Base-by-base conservation (phyloP, 2,329 filamentous ascomycete genomes). In the Botrytis deweyae region DNA sequence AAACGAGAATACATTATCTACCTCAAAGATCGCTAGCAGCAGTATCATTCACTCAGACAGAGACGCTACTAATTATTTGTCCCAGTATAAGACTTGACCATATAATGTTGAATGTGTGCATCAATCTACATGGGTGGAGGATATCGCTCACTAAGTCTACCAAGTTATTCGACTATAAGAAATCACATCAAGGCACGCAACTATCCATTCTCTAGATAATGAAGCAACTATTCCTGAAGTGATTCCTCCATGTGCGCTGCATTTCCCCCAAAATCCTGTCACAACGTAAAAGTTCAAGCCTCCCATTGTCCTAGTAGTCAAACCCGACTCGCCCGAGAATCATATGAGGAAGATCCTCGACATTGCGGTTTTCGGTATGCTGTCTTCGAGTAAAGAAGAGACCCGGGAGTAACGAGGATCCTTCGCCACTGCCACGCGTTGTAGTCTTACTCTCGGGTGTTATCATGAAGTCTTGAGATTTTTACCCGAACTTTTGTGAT, bases 251-350 rank as follows among this genome's bases (percentile, higher is more conserved):
- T 29, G 52, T 4, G 8, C 6, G 1, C 14, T 58, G n/a, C 3
- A 33, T 7, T 2, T 16, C 0, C 2, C 6, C 4, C 3, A 29
- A 9, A 6, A 58, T n/a, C 14, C n/a, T 5, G 9, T 18, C n/a
- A 18, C n/a, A 33, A 58, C 52, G 14, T 58, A 29, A 58, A 58
- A 29, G n/a, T 29, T 9, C 7, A 4, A 58, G 3, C 6, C n/a
- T 16, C n/a, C 6, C 14, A 7, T 58, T 29, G 14, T 29, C 52
- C 12, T 58, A 14, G 8, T n/a, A n/a, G n/a, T n/a, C n/a, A 4
- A 29, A 9, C 1, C 52, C 7, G 6, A 18, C 14, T 29, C 52
- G 2, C 1, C n/a, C 3, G 0, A 33, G 14, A 8, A 29, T 18
- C 6, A 40, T 14, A 40, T 16, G 7, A 42, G 22, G 14, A 8